Percentiles rank a stretch among this genome's conserved stretches.
Conservation (phyloP, 495 filamentous ascomycete species). For the Stereocaulon alpinum region DNA sequence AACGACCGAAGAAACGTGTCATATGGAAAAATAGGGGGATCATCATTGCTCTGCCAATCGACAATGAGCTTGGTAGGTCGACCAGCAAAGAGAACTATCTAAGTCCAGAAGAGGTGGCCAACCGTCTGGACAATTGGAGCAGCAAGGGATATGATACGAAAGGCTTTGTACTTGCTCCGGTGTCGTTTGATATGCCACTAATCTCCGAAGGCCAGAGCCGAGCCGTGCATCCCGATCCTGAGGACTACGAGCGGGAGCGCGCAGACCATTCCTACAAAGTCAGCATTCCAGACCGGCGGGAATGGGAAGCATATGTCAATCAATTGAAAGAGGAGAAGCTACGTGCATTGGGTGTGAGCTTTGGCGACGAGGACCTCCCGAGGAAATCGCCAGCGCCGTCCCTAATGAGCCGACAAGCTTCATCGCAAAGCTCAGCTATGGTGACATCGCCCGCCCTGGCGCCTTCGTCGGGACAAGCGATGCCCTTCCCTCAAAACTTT, state of each 20-base stretch:
- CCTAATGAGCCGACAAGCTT: constrained; percentile 47
- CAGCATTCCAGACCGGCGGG: constrained; percentile 61
- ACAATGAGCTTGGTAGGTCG: constrained; percentile 41
- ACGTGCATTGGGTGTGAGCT: constrained; percentile 73
- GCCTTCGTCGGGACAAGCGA: constrained; percentile 43
- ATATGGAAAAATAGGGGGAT: constrained; percentile 67
- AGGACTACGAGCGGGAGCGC: constrained; percentile 46
- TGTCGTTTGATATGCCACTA: constrained; percentile 8
- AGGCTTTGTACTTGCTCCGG: constrained; percentile 54
- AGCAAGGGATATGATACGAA: constrained; percentile 62
- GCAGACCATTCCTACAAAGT: constrained; percentile 46
- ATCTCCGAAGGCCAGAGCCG: constrained; percentile 48
- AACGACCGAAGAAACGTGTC: constrained; percentile 34
- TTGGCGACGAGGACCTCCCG: constrained; percentile 57
- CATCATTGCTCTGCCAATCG: constrained; percentile 56
- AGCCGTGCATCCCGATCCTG: constrained; percentile 57
- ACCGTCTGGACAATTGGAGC: constrained; percentile 61
- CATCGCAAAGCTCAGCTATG: constrained; percentile 49
- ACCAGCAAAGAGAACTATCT: constrained; percentile 42
- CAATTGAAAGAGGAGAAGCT: constrained; percentile 81
- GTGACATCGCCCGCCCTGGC: constrained; percentile 69
- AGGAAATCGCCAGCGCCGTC: constrained; percentile 39
- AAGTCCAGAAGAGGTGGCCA: constrained; percentile 47
- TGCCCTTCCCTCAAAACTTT: constrained; percentile 36
- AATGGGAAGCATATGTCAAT: constrained; percentile 77